Base-by-base conservation (phyloP, 2,329 filamentous ascomycete genomes). In the Aspergillus ochraceoroseus region DNA sequence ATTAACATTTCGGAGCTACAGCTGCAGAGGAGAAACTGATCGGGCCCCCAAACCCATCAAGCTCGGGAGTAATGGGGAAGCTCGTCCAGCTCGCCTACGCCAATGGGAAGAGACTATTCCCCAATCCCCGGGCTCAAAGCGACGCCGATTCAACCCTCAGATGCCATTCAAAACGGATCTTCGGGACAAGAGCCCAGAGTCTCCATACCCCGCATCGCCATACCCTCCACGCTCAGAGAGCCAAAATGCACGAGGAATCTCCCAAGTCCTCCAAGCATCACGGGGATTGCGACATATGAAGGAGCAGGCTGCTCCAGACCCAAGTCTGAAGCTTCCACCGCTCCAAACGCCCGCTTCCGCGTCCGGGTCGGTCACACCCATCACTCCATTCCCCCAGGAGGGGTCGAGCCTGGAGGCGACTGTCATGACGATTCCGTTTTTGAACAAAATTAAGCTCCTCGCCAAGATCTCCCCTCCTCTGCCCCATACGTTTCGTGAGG, bases 381-480 rank as follows among this genome's bases (percentile, higher is more conserved):
- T 51, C 33, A 60, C 56, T 3, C 58, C 57, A 11, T 59, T 51
- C 34, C 42, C 58, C 7, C 52, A 54, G 26, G 62, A 66, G 26
- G 59, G 77, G 66, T 52, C 65, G 49, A 72, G 57, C 33, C 66
- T 84, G 14, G 80, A 84, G 53, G 78, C 81, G 5, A 82, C 84
- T 68, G 79, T 89, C 44, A 86, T 85, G 80, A 79, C 74, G 17
- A 84, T 92, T 36, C 76, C 83, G 0, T 83, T 85, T 54, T 65
- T 80, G 30, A 80, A 80, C 50, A 95, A 94, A 63, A 77, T 95
- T 53, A 79, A 80, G 33, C 75, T 90, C 2, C 71, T 96, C 22
- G 74, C 79, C 11, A 81, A 80, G 46, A 87, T 95, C 49, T 83
- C 83, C 31, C 85, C 83, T 15, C 80, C 85, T 0, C 70, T 86